phyloP scores from a whole-genome alignment of 805 yeast species.

The Saccharomycopsis vini region DNA sequence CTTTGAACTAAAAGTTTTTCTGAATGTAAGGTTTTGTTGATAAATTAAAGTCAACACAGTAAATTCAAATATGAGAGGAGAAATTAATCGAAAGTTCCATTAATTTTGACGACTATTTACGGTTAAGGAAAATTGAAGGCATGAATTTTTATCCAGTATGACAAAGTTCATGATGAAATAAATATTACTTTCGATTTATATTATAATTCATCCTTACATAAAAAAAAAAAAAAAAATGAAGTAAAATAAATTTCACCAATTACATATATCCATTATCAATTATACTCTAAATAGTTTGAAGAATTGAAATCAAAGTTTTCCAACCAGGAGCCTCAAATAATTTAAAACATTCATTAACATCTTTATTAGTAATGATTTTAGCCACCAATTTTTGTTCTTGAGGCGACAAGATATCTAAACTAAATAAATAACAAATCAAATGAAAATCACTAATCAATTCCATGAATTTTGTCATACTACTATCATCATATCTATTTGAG shows the following conservation, averaged over 20 bases:
- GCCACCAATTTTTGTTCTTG: constrained; percentile 46
- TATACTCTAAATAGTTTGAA: neutral
- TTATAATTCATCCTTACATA: too few species aligned
- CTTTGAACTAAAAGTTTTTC: too few species aligned
- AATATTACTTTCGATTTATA: neutral
- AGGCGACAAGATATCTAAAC: constrained; percentile 46
- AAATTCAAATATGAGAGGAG: too few species aligned
- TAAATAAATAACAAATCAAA: constrained; percentile 48
- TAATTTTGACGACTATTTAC: too few species aligned
- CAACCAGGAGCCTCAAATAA: constrained; percentile 65
- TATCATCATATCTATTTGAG: constrained; percentile 19
- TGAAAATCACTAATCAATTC: constrained; percentile 61
- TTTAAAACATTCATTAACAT: constrained; percentile 37
- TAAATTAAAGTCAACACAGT: too few species aligned
- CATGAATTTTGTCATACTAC: constrained; percentile 29
- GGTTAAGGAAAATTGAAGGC: too few species aligned
- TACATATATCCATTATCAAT: too few species aligned
- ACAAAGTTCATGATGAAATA: neutral
- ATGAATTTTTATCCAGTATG: too few species aligned
- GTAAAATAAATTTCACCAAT: too few species aligned
- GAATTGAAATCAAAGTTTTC: constrained; percentile 67
- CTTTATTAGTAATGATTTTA: constrained; percentile 36
- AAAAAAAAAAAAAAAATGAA: too few species aligned
- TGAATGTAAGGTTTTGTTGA: too few species aligned
- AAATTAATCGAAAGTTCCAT: too few species aligned